Evolutionary conservation across 1,284 basidiomycete genomes (phyloP), one percentile per base, ranked within the genome.

Genomic region (Malassezia psittaci): DNA sequence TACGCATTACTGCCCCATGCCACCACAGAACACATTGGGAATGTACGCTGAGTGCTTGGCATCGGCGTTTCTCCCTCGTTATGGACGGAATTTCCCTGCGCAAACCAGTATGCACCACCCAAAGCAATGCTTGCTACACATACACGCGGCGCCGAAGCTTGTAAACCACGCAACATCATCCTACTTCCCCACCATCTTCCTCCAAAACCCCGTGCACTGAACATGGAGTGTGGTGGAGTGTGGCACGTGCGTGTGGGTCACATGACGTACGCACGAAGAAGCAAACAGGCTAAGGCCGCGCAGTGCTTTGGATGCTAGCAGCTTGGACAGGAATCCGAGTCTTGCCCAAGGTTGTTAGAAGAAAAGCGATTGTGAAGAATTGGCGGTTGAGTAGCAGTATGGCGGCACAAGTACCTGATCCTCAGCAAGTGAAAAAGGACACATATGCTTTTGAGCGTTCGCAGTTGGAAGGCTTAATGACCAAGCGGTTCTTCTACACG

Each of bases 401-500:
- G 47, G 36, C 47, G 11, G n/a, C 47, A 9, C 18, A 11, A 9
- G 37, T 38, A 18, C 36, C 40, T 13, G 54, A 56, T 10, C 33
- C 19, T n/a, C 21, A 33, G 12, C 37, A 48, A 16, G 65, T 74
- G 51, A 65, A 72, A 48, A 68, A 64, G 44, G 65, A 67, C 11
- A 85, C 84, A 0, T 90, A 96, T 75, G 76, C 85, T 13, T 99
- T 98, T 74, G 88, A 91, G 77, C 93, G 94, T 77, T 67, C 79
- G 33, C 82, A 85, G 51, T 81, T 98, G 47, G 93, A 98, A 72
- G 85, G 85, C 32, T 78, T 94, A 54, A 82, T 96, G 61, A 87
- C 86, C 68, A 84, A 88, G 62, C 81, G 94, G 46, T 99, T 99
- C 81, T 99, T 98, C 80, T 96, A 88, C 76, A 90, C 90, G 10